phyloP scores from a whole-genome alignment of 148 eudicot species.

The Limonium bicolor region DNA sequence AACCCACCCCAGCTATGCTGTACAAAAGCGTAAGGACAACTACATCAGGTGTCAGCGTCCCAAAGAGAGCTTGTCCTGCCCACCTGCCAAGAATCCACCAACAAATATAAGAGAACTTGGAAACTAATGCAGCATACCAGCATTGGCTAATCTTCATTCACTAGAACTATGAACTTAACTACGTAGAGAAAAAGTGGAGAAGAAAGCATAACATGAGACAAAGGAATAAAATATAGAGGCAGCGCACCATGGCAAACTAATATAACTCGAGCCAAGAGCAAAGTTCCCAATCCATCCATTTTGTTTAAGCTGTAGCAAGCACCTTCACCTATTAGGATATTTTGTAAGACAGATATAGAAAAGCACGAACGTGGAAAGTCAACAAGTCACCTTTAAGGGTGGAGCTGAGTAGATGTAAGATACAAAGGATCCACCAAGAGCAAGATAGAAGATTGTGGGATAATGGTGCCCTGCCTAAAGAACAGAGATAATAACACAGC shows the following conservation, averaged over 20 bases:
- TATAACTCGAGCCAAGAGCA: slow-evolving; percentile 92
- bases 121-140: no score
- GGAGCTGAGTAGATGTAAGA: slow-evolving; percentile 98
- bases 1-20: slow-evolving; percentile 85
- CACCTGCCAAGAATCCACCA: slow-evolving; percentile 36
- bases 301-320: slow-evolving; percentile 76
- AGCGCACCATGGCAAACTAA: slow-evolving; percentile 77
- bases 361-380: not conserved
- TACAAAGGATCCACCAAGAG: slow-evolving; percentile 74
- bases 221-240: not conserved
- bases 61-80: slow-evolving; percentile 99
- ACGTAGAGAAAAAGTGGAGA: no score
- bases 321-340: not conserved
- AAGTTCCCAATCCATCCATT: slow-evolving; percentile 98
- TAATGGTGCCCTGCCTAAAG: slow-evolving; percentile 75
- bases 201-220: no score
- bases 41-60: slow-evolving; percentile 73
- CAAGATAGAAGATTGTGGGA: slow-evolving; percentile 70
- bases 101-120: no score
- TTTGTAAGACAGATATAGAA: not conserved
- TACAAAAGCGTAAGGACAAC: slow-evolving; percentile 79
- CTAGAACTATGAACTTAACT: no score
- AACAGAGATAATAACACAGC: not conserved
- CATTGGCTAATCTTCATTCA: no score
- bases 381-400: slow-evolving; percentile 58